Conservation (phyloP, 2,329 filamentous ascomycete species). For the Scytalidium sp. region DNA sequence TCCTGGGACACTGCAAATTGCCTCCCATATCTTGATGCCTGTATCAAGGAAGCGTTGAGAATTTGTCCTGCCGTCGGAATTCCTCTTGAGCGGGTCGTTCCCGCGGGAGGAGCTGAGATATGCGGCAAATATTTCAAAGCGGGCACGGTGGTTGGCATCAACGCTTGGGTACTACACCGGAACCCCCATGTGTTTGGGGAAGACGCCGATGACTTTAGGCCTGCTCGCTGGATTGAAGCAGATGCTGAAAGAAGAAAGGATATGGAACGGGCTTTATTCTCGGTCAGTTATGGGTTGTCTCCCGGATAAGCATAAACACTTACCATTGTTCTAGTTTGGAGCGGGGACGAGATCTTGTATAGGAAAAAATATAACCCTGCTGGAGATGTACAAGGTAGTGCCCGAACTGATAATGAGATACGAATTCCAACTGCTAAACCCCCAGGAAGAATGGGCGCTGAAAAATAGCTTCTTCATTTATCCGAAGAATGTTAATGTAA, state of each 20-base stretch:
- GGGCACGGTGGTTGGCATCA: slow-evolving; percentile 37
- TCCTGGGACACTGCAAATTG: no score
- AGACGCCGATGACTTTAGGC: slow-evolving; percentile 41
- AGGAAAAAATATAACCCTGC: slow-evolving; percentile 35
- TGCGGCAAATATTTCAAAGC: slow-evolving; percentile 31
- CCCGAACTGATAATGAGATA: slow-evolving; percentile 22
- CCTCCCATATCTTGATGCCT: slow-evolving; percentile 45
- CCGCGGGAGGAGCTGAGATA: slow-evolving; percentile 33
- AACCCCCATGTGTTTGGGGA: slow-evolving; percentile 41
- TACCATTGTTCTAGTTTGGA: slow-evolving; percentile 31
- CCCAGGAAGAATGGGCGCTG: not conserved
- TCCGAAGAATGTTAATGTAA: no score
- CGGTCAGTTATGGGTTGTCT: slow-evolving; percentile 26
- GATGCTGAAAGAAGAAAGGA: slow-evolving; percentile 27
- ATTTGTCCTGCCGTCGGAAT: slow-evolving; percentile 47
- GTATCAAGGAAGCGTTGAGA: slow-evolving; percentile 49
- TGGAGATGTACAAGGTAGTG: slow-evolving; percentile 39
- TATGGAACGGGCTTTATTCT: slow-evolving; percentile 19
- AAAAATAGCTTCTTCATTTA: no score
- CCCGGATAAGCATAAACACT: slow-evolving; percentile 36
- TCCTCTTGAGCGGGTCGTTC: slow-evolving; percentile 47
- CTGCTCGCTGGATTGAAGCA: slow-evolving; percentile 47
- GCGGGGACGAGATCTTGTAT: slow-evolving; percentile 36
- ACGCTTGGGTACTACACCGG: slow-evolving; percentile 34
- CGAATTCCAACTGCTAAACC: not conserved